Percentiles rank a stretch among this genome's conserved stretches.
Evolutionary conservation across 495 filamentous ascomycete species (phyloP).

Genomic region (Neurospora sp.): DNA sequence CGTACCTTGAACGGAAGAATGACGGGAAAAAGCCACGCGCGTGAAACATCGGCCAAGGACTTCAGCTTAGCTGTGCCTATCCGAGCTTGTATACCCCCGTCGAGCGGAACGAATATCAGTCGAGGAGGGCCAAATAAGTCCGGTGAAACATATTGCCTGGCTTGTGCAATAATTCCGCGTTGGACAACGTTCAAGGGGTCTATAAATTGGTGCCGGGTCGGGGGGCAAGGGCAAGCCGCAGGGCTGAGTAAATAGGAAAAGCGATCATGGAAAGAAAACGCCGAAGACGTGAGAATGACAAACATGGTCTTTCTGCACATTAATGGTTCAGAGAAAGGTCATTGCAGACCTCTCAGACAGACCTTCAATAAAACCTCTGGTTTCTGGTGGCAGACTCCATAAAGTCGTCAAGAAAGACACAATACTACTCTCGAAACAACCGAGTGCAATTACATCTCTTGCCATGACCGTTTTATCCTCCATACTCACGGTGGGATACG

Average conservation of each 20-base stretch:
- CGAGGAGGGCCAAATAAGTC: not conserved
- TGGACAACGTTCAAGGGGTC: not conserved
- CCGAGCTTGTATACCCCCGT: not conserved
- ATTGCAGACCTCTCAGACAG: not conserved
- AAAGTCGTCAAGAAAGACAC: not conserved
- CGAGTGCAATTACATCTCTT: not conserved
- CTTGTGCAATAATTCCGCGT: not conserved
- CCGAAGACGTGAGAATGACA: not conserved
- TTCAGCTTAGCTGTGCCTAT: not conserved
- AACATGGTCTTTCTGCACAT: not conserved
- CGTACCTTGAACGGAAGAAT: not conserved
- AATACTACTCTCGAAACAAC: not conserved
- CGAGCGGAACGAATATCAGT: not conserved
- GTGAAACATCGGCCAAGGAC: not conserved
- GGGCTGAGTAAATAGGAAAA: not conserved
- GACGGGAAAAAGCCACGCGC: not conserved
- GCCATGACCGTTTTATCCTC: not conserved
- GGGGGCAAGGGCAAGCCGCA: not conserved
- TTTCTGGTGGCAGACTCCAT: not conserved
- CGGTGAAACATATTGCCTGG: not conserved
- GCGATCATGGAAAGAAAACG: not conserved
- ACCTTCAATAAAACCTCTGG: not conserved
- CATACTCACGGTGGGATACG: not conserved
- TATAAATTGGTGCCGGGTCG: not conserved
- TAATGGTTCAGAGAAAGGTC: not conserved